Conservation (phyloP, 139 green algal species). For the Zygnema circumcarinatum region DNA sequence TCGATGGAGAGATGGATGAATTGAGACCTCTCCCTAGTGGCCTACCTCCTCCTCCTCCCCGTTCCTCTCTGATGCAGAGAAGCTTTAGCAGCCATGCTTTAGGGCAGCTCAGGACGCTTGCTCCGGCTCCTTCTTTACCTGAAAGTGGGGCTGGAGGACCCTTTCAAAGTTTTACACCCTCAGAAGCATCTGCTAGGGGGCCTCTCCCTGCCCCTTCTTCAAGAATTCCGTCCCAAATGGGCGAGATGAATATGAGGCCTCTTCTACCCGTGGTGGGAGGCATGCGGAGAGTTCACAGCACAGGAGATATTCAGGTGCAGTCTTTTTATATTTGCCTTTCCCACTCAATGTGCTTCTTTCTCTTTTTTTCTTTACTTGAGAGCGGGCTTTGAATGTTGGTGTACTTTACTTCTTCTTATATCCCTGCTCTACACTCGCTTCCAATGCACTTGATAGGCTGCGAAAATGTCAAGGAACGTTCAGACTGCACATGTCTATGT, state of each 20-base stretch:
- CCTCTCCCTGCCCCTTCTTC: neutral
- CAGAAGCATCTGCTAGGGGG: no score
- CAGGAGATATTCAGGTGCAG: constrained; percentile 48
- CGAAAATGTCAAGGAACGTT: no score
- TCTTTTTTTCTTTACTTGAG: no score
- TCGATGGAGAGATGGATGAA: neutral
- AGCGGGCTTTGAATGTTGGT: no score
- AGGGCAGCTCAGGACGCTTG: constrained; percentile 12
- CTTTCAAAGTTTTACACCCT: no score
- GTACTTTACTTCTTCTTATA: no score
- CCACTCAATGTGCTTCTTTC: no score
- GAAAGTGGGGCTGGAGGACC: neutral
- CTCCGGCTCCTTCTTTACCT: neutral
- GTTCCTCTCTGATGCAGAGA: constrained; percentile 17
- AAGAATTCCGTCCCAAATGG: constrained; percentile 3
- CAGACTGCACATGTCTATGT: no score
- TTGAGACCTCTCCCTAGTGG: neutral
- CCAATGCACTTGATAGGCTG: no score
- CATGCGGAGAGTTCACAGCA: constrained; percentile 43
- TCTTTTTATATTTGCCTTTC: neutral
- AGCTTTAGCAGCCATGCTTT: constrained; percentile 38
- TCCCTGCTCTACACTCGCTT: no score
- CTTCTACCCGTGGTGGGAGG: constrained; percentile 13
- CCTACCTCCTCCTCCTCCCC: neutral
- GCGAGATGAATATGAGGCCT: constrained; percentile 31